Evolutionary conservation across 345 rosid species (phyloP).

Genomic region (Eucalyptus curtisii): DNA sequence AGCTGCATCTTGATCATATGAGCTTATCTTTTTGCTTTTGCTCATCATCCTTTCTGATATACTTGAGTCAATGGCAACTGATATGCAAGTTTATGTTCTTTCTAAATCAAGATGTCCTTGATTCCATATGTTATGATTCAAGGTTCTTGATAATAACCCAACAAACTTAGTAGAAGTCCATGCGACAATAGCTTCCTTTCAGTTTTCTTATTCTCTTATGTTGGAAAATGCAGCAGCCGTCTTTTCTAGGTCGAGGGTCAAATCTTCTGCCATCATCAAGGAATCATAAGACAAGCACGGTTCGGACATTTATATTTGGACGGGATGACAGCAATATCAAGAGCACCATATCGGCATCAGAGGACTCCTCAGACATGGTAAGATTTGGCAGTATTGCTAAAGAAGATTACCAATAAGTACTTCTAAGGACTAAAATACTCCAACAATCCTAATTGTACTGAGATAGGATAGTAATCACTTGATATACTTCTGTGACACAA

Average conservation of each 20-base stretch:
- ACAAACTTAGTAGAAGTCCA: background rate
- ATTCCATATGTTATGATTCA: background rate
- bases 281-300: slow-evolving; percentile 45
- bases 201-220: background rate
- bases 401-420: background rate
- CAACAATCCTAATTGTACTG: background rate
- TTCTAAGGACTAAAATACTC: background rate
- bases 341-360: slow-evolving; percentile 30
- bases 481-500: background rate
- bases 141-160: background rate
- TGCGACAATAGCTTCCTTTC: background rate
- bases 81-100: background rate
- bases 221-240: slow-evolving; percentile 50
- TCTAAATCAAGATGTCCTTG: background rate
- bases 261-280: slow-evolving; percentile 39
- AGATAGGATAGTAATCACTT: background rate
- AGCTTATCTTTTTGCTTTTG: background rate
- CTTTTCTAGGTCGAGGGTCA: slow-evolving; percentile 57
- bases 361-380: slow-evolving; percentile 54
- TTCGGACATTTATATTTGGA: slow-evolving; percentile 71
- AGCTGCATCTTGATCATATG: background rate
- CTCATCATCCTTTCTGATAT: background rate
- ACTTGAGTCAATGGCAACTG: background rate
- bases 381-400: background rate
- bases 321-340: slow-evolving; percentile 57